Conservation (phyloP, 441 rosid species). For the Pelargonium citronellum region DNA sequence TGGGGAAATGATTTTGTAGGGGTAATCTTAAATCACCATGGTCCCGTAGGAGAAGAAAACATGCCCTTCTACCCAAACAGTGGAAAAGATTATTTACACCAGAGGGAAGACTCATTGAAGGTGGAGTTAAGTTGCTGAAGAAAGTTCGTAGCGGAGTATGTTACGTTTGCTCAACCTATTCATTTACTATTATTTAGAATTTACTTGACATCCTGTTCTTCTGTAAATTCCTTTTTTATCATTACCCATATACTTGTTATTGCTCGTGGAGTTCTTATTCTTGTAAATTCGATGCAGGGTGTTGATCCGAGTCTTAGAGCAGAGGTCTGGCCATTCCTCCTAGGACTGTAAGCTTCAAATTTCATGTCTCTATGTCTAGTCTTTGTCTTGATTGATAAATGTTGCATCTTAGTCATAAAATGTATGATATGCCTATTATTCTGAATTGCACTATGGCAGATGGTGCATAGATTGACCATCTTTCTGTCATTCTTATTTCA, state of each 20-base stretch:
- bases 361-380: background rate
- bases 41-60: conserved; percentile 80
- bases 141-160: conserved; percentile 79
- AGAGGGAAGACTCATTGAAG: conserved; percentile 66
- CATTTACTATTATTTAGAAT: background rate
- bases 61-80: conserved; percentile 59
- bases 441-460: background rate
- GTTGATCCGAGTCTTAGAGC: conserved; percentile 8
- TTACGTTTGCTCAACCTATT: background rate
- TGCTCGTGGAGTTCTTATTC: background rate
- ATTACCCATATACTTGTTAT: background rate
- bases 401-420: background rate
- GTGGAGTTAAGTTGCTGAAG: conserved; percentile 73
- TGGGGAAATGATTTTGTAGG: conserved; percentile 25
- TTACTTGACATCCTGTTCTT: background rate
- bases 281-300: background rate
- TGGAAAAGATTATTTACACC: conserved; percentile 65
- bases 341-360: background rate
- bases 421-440: background rate
- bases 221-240: background rate
- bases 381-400: background rate
- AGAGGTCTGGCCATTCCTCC: conserved; percentile 8
- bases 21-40: conserved; percentile 77
- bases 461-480: background rate
- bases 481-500: background rate